Percentiles rank a stretch among this genome's conserved stretches.
Evolutionary conservation across 2,329 filamentous ascomycete genomes (phyloP).

Genomic region (Stemphylium beticola): DNA sequence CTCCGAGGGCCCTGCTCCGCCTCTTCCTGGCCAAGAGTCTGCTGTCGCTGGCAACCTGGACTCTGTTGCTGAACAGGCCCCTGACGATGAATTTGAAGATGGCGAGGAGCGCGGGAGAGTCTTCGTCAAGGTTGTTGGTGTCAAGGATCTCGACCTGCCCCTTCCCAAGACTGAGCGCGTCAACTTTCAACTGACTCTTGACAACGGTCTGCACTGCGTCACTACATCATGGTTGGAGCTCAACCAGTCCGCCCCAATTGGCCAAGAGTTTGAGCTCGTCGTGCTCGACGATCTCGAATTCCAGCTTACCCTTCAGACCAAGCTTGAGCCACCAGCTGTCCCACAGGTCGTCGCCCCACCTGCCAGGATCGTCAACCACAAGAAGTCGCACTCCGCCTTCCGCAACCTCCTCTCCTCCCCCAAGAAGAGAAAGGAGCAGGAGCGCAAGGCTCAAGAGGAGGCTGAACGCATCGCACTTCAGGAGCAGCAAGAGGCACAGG

Average conservation of each 20-base stretch:
- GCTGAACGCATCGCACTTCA: conserved; percentile 70
- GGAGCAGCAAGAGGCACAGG: conserved; percentile 49
- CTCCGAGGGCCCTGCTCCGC: conserved; percentile 71
- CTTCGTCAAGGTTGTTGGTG: conserved; percentile 98
- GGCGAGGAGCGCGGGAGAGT: conserved; percentile 86
- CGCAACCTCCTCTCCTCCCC: conserved; percentile 85
- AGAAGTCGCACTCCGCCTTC: conserved; percentile 77
- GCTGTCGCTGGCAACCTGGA: conserved; percentile 69
- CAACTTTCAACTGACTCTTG: conserved; percentile 95
- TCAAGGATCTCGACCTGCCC: conserved; percentile 92
- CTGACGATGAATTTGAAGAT: conserved; percentile 70
- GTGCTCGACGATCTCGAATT: conserved; percentile 98
- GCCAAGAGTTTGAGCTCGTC: conserved; percentile 97
- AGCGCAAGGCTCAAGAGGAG: conserved; percentile 82
- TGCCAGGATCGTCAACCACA: conserved; percentile 71
- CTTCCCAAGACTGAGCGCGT: conserved; percentile 86
- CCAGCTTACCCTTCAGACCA: conserved; percentile 94
- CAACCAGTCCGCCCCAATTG: conserved; percentile 89
- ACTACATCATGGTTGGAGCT: conserved; percentile 96
- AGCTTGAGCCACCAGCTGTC: conserved; percentile 77
- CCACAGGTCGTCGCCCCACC: conserved; percentile 53
- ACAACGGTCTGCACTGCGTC: conserved; percentile 97
- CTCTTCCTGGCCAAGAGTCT: conserved; percentile 86
- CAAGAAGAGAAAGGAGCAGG: conserved; percentile 95
- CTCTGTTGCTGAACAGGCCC: conserved; percentile 73